phyloP scores from a whole-genome alignment of 306 rosid genomes.

The Sphenostylis stenocarpa region DNA sequence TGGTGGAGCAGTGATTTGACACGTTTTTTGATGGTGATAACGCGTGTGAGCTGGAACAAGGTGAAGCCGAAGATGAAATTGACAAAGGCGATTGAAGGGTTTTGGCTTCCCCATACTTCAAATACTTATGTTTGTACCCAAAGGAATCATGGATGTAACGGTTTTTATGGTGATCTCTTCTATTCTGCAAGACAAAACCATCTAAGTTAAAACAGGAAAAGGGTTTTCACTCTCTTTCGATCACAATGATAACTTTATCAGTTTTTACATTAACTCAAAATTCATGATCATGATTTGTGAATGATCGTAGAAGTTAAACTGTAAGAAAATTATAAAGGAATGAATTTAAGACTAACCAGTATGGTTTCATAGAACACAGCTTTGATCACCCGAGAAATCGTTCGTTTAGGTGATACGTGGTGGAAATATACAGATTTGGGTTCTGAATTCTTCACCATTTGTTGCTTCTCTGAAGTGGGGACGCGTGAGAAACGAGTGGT shows the following conservation, averaged over 20 bases:
- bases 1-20: background rate
- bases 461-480: slow-evolving; percentile 4
- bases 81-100: background rate
- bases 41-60: slow-evolving; percentile 22
- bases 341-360: slow-evolving; percentile 48
- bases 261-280: too few species aligned
- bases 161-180: slow-evolving; percentile 37
- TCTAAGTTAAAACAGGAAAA: background rate
- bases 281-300: too few species aligned
- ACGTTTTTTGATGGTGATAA: slow-evolving; percentile 20
- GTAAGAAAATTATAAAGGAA: background rate
- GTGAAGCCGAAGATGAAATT: slow-evolving; percentile 12
- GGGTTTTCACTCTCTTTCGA: too few species aligned
- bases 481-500: slow-evolving; percentile 16
- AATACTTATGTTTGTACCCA: slow-evolving; percentile 34
- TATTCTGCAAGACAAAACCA: slow-evolving; percentile 44
- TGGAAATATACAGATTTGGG: slow-evolving; percentile 22
- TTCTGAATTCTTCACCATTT: background rate
- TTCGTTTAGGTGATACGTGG: slow-evolving; percentile 36
- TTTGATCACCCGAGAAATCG: slow-evolving; percentile 49
- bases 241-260: too few species aligned
- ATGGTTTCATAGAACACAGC: slow-evolving; percentile 60
- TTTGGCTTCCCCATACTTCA: slow-evolving; percentile 1
- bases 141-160: slow-evolving; percentile 28
- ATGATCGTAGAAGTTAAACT: too few species aligned